Base-by-base conservation (phyloP, 768 basidiomycete genomes). In the Porphyrellus cyaneotinctus region DNA sequence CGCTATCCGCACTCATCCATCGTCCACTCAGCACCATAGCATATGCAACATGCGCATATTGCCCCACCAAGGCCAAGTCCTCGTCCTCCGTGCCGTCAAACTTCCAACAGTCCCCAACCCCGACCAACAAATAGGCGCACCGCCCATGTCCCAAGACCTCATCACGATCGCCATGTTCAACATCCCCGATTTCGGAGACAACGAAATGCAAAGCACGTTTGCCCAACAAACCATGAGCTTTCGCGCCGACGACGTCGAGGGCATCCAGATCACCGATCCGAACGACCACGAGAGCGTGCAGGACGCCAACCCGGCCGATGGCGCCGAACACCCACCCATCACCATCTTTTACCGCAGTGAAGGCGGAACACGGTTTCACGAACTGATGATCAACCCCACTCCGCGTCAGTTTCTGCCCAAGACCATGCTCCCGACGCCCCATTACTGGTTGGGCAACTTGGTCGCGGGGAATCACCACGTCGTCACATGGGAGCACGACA, bases 1-100 rank as follows among this genome's bases (percentile, higher is more conserved):
- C 6, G 12, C 30, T 9, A 1, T 9, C 8, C 30, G 15, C 59
- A 22, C 22, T 66, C 37, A 68, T 31, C 7, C 6, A 12, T 24
- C n/a, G 15, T 47, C 36, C 10, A 18, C 30, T 48, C 22, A 81
- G 81, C 66, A 68, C 24, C 77, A 81, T 58, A 68, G 69, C 22
- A 78, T 85, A 53, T 74, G 72, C 49, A 78, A 75, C n/a, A 66
- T 81, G 44, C 77, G 80, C 28, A 72, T 78, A 23, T 62, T 83
- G 32, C 81, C 82, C 2, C 65, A 69, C 14, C 82, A 84, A 61
- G 66, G 70, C 10, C 73, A 80, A 47, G 64, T 85, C 13, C 67
- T 85, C 20, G 70, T 82, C 47, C 71, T 82, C 42, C 80, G 83
- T 32, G 69, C 71, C 4, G 56, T 78, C 43, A 63, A 60, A 36